Evolutionary conservation across 257 asterid genomes (phyloP).

Genomic region (Primulina huaijiensis): DNA sequence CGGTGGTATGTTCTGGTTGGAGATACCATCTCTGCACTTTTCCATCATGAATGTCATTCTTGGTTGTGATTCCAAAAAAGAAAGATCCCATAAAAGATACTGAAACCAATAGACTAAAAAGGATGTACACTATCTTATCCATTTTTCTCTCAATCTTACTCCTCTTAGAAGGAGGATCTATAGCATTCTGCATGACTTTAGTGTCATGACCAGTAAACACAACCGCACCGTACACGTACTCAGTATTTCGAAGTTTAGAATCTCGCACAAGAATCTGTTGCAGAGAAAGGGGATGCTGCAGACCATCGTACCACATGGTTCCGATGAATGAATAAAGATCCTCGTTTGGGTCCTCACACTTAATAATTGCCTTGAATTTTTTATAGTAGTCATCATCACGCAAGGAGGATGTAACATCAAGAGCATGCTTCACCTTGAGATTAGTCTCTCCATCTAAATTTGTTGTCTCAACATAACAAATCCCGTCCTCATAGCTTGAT

Average conservation of each 20-base stretch:
- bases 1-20: constrained; percentile 54
- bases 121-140: constrained; percentile 83
- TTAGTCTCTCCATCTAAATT: constrained; percentile 96
- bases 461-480: constrained; percentile 89
- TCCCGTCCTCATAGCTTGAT: constrained; percentile 85
- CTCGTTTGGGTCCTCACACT: constrained; percentile 94
- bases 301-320: constrained; percentile 47
- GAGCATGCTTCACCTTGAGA: constrained; percentile 89
- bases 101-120: constrained; percentile 61
- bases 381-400: constrained; percentile 48
- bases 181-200: constrained; percentile 91
- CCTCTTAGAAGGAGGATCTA: constrained; percentile 94
- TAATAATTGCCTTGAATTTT: constrained; percentile 63
- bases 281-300: constrained; percentile 64
- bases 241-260: constrained; percentile 82
- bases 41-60: constrained; percentile 45
- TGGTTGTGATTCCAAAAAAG: constrained; percentile 74
- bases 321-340: constrained; percentile 89
- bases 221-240: constrained; percentile 70
- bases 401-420: constrained; percentile 59
- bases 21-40: constrained; percentile 84
- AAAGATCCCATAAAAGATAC: constrained; percentile 76
- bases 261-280: constrained; percentile 83
- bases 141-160: constrained; percentile 80
- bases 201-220: constrained; percentile 93